Evolutionary conservation across 139 green algal genomes (phyloP).

Genomic region (Choricystis sp.): DNA sequence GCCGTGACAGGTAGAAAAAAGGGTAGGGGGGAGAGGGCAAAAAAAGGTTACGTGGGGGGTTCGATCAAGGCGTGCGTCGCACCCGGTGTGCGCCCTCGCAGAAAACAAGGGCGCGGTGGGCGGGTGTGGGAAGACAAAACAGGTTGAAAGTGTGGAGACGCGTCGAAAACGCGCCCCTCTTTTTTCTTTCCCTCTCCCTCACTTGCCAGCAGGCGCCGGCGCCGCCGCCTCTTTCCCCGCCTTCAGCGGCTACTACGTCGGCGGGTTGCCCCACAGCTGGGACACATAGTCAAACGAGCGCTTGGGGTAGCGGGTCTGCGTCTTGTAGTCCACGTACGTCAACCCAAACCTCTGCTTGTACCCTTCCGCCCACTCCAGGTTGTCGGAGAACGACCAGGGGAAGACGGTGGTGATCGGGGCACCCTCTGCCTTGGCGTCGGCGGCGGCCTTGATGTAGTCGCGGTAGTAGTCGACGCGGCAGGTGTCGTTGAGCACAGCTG

Average conservation of each 20-base stretch:
- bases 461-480: constrained; percentile 22
- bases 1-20: too few species aligned
- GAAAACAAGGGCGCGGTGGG: too few species aligned
- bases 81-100: too few species aligned
- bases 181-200: neutral
- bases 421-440: constrained; percentile 6
- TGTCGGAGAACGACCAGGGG: constrained; percentile 23
- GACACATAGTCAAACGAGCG: neutral
- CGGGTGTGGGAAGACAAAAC: too few species aligned
- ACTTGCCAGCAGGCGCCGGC: neutral
- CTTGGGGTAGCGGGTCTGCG: constrained; percentile 1
- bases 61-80: too few species aligned
- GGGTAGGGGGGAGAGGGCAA: too few species aligned
- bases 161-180: neutral
- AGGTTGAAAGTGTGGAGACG: neutral
- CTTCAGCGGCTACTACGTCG: too few species aligned
- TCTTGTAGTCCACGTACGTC: constrained; percentile 9
- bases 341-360: constrained; percentile 3
- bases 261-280: neutral
- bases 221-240: too few species aligned
- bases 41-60: too few species aligned
- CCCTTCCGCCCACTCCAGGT: constrained; percentile 17
- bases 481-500: constrained; percentile 11
- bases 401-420: constrained; percentile 15
- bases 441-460: constrained; percentile 4